Evolutionary conservation across 108 stramenopile genomes (phyloP).

Genomic region (Aureococcus anophagefferens): DNA sequence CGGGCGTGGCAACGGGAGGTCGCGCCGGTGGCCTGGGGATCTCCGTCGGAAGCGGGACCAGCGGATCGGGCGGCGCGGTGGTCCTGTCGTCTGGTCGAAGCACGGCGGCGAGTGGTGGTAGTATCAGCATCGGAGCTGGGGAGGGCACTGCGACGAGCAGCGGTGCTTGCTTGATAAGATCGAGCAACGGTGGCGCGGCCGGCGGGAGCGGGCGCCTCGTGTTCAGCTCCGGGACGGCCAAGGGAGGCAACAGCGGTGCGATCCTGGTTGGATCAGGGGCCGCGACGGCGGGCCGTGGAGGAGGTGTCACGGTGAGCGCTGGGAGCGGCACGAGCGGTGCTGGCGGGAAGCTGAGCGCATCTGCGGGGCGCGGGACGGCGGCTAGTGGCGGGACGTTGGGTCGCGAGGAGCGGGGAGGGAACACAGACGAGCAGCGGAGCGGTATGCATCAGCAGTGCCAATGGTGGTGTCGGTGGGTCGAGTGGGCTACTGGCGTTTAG

Average conservation of each 20-base stretch:
- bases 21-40: neutral
- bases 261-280: slow-evolving; percentile 3
- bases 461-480: neutral
- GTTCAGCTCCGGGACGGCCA: slow-evolving; percentile 10
- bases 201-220: slow-evolving; percentile 9
- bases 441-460: neutral
- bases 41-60: neutral
- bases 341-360: neutral
- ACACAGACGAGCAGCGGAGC: neutral
- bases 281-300: slow-evolving; percentile 7
- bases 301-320: neutral
- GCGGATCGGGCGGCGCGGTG: neutral
- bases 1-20: neutral
- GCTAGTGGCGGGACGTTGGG: neutral
- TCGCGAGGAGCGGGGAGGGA: neutral
- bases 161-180: neutral
- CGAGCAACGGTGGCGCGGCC: neutral
- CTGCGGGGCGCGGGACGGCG: neutral
- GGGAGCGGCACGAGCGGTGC: slow-evolving; percentile 5
- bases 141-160: neutral
- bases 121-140: neutral
- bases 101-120: neutral
- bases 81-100: neutral
- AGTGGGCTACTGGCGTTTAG: neutral
- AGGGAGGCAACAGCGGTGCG: slow-evolving; percentile 9